These are phyloP conservation scores for Exophiala spinifera DNA, from an alignment of 2,329 filamentous ascomycete genomes.

Conservation along the genomic window DNA sequence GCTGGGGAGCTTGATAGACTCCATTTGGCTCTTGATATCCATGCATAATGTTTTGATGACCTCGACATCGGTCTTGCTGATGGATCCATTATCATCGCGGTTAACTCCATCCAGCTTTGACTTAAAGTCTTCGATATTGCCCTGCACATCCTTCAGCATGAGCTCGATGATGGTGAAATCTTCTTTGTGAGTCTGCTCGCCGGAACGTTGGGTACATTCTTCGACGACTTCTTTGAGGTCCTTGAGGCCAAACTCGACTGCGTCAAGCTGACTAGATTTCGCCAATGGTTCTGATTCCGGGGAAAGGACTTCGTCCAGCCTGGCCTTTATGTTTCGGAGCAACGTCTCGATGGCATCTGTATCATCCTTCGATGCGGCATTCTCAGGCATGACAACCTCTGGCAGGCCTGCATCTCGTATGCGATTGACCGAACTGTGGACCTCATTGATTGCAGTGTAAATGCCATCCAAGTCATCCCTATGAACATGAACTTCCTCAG, in stretches of 20 bases:
- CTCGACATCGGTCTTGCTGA: slow-evolving; percentile 79
- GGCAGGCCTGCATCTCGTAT: slow-evolving; percentile 42
- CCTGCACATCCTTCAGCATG: slow-evolving; percentile 73
- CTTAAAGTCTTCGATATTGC: slow-evolving; percentile 69
- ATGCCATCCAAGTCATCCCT: slow-evolving; percentile 48
- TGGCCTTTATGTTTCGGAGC: slow-evolving; percentile 81
- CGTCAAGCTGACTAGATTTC: slow-evolving; percentile 58
- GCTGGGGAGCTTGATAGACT: slow-evolving; percentile 69
- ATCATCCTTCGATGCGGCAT: slow-evolving; percentile 72
- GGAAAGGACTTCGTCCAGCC: slow-evolving; percentile 72
- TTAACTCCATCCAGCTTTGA: slow-evolving; percentile 38
- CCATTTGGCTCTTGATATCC: slow-evolving; percentile 78
- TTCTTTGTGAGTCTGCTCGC: slow-evolving; percentile 68
- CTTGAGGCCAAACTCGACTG: slow-evolving; percentile 64
- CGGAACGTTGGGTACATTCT: slow-evolving; percentile 62
- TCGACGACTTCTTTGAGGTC: slow-evolving; percentile 73
- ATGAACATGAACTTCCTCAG: slow-evolving; percentile 39
- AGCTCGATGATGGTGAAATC: slow-evolving; percentile 75
- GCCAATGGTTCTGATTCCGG: slow-evolving; percentile 67
- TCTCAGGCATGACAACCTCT: slow-evolving; percentile 39
- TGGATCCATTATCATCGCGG: slow-evolving; percentile 52
- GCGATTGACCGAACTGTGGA: slow-evolving; percentile 57
- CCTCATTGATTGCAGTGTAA: slow-evolving; percentile 42
- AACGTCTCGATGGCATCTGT: slow-evolving; percentile 88
- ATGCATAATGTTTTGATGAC: slow-evolving; percentile 75